A percentile compares a stretch with the other conserved stretches of the same genome.
These are phyloP conservation scores for Monosporascus cannonballus DNA, from an alignment of 2,329 filamentous ascomycete genomes.

Conservation along the genomic window DNA sequence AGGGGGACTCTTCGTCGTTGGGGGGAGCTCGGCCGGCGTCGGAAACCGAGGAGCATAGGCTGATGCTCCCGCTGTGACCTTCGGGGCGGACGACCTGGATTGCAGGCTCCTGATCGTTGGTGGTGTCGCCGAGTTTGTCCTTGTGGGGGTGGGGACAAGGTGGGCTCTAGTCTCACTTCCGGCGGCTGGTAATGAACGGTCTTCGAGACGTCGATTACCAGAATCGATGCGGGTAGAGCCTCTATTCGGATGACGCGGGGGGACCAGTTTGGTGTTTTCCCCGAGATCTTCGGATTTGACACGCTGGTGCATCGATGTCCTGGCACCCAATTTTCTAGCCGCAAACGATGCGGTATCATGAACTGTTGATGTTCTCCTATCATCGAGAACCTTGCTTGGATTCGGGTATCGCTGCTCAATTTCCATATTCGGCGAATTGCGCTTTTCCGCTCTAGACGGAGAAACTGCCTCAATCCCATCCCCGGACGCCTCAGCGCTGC, in stretches of 20 bases:
- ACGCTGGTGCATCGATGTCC: not conserved
- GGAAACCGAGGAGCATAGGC: conserved; percentile 3
- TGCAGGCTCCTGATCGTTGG: conserved; percentile 12
- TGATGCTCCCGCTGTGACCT: conserved; percentile 3
- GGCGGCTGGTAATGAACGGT: not conserved
- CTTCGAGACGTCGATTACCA: not conserved
- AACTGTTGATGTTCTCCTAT: not conserved
- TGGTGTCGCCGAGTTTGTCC: conserved; percentile 25
- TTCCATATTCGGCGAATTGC: not conserved
- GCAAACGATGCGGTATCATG: not conserved
- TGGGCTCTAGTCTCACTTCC: not conserved
- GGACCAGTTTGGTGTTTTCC: not conserved
- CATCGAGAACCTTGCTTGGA: too few relatives aligned
- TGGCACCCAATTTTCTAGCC: not conserved
- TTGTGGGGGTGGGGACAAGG: not conserved
- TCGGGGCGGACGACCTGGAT: conserved; percentile 9
- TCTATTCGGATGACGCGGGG: not conserved
- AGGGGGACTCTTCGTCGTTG: conserved; percentile 27
- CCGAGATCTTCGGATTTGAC: not conserved
- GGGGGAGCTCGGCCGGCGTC: conserved; percentile 8
- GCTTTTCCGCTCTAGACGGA: not conserved
- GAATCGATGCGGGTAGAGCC: not conserved
- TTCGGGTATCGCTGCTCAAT: not conserved
- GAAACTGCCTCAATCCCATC: conserved; percentile 13
- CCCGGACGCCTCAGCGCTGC: conserved; percentile 33